Conservation (phyloP, 805 yeast species). For the Wickerhamomyces rabaulensis region DNA sequence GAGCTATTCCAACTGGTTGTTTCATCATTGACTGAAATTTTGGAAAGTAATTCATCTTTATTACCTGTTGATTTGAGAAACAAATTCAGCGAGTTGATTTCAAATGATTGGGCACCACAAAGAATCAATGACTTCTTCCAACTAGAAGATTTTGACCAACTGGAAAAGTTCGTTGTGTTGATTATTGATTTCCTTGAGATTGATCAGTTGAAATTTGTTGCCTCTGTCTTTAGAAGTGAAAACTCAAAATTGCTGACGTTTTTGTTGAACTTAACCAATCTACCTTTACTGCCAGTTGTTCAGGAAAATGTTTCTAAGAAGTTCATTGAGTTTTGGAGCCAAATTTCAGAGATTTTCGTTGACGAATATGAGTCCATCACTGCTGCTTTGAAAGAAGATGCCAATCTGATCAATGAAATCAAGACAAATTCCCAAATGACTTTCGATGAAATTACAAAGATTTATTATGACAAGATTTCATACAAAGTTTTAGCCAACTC, state of each 20-base stretch:
- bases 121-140: slow-evolving; percentile 32
- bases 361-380: slow-evolving; percentile 40
- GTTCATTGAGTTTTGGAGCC: slow-evolving; percentile 66
- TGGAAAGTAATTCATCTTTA: slow-evolving; percentile 25
- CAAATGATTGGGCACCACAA: slow-evolving; percentile 39
- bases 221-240: slow-evolving; percentile 30
- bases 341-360: slow-evolving; percentile 50
- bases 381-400: slow-evolving; percentile 29
- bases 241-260: slow-evolving; percentile 40
- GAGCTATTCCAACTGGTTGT: slow-evolving; percentile 10
- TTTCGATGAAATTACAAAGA: slow-evolving; percentile 47
- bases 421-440: slow-evolving; percentile 31
- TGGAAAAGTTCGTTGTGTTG: slow-evolving; percentile 39
- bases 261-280: slow-evolving; percentile 47
- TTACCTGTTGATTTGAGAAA: slow-evolving; percentile 18
- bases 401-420: slow-evolving; percentile 24
- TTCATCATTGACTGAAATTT: slow-evolving; percentile 15
- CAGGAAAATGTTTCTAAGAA: slow-evolving; percentile 55
- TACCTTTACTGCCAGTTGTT: slow-evolving; percentile 49
- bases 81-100: slow-evolving; percentile 27
- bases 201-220: slow-evolving; percentile 39
- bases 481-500: slow-evolving; percentile 32
- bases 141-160: slow-evolving; percentile 30
- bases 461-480: slow-evolving; percentile 68
- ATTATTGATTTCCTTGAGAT: slow-evolving; percentile 41